phyloP scores from a whole-genome alignment of 2,329 filamentous ascomycete genomes.

The Decorospora gaudefroyi region DNA sequence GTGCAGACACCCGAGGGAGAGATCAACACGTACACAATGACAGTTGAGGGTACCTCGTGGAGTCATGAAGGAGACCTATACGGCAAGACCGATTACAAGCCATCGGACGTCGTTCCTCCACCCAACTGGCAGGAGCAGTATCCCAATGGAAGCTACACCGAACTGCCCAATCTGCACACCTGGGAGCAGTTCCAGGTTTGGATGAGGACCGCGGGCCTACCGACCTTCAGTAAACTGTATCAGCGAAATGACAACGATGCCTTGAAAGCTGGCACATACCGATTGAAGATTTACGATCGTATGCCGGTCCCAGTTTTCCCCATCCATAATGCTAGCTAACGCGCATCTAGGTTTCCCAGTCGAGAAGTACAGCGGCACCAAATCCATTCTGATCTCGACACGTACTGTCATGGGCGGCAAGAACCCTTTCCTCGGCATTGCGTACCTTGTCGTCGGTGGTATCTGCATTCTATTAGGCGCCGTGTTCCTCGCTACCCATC shows the following conservation, averaged over 20 bases:
- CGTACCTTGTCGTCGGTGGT: constrained; percentile 91
- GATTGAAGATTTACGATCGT: constrained; percentile 78
- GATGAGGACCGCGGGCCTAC: constrained; percentile 96
- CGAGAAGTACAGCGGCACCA: constrained; percentile 77
- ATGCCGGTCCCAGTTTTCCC: constrained; percentile 46
- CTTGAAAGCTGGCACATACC: constrained; percentile 74
- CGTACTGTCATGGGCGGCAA: constrained; percentile 91
- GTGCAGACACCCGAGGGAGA: constrained; percentile 46
- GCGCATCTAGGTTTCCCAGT: constrained; percentile 73
- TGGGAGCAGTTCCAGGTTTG: constrained; percentile 93
- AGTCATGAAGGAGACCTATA: constrained; percentile 80
- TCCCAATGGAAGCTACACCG: constrained; percentile 67
- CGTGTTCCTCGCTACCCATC: constrained; percentile 85
- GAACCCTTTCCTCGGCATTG: constrained; percentile 95
- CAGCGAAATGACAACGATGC: constrained; percentile 73
- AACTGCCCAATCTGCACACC: constrained; percentile 71
- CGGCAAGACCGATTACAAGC: constrained; percentile 67
- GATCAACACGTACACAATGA: constrained; percentile 70
- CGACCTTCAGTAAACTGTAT: constrained; percentile 92
- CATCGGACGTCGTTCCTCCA: constrained; percentile 72
- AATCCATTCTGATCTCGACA: constrained; percentile 87
- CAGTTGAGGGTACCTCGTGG: constrained; percentile 82
- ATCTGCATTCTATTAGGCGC: constrained; percentile 87
- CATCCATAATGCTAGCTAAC: constrained; percentile 26
- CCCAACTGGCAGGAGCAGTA: constrained; percentile 81